Evolutionary conservation across 23 red algal genomes (phyloP), one percentile per base, ranked within the genome.

Genomic region (Gracilaria vermiculophylla): DNA sequence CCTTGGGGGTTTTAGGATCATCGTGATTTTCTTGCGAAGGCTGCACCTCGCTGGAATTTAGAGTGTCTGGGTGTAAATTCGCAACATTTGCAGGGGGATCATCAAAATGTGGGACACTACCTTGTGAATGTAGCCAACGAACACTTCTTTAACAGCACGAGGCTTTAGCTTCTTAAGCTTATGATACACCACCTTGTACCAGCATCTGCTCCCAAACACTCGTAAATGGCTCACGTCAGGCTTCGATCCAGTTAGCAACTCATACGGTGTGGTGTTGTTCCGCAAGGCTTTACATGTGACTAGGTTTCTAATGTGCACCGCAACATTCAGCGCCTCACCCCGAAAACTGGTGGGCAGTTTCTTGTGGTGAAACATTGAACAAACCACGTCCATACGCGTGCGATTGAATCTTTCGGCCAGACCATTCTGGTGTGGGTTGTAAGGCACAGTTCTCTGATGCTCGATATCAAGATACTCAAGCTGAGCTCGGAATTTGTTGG

Each of bases 391-490:
- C 51, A 74, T 36, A 14, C 77, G 83, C 44, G 65, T 75, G 3
- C 83, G 69, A 31, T 75, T 88, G 19, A 53, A 34, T 10, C 83
- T 48, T 62, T 88, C 69, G 20, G 66, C 65, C 8, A 78, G 24
- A 1, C 83, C 64, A 34, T 88, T 88, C 69, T 77, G 67, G 8
- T 88, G 7, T 47, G 65, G 83, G 33, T 56, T 88, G 83, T 88
- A 75, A 23, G 36, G 44, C 35, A 53, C 65, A 9, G 65, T 76
- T 27, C 19, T 17, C 16, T 77, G 83, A 65, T 88, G 65, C 15
- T 56, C 62, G 55, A 75, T 58, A 65, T 42, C 83, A 15, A 48
- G 49, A 20, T 16, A n/a, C 11, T 55, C 83, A 8, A 61, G 1
- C 21, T 62, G 16, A 1, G 15, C 7, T 57, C 9, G 9, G 10